phyloP scores from a whole-genome alignment of 345 rosid species.

The Hibiscus trionum region DNA sequence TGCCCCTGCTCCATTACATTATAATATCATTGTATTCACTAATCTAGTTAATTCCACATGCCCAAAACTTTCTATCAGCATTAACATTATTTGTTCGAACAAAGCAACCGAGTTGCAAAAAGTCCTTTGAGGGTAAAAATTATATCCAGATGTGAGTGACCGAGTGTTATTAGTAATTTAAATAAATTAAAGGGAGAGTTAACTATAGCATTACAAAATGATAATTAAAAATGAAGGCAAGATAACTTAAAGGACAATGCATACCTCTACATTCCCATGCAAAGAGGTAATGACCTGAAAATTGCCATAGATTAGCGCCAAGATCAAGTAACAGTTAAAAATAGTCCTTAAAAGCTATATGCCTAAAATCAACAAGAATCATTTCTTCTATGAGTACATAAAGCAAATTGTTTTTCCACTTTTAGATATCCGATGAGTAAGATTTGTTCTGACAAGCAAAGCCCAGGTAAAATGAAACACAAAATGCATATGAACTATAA shows the following conservation, averaged over 20 bases:
- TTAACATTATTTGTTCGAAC: background rate
- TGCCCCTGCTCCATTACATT: background rate
- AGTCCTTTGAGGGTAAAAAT: background rate
- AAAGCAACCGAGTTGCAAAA: background rate
- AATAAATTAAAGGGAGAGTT: background rate
- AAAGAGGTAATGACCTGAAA: conserved; percentile 61
- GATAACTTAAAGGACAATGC: background rate
- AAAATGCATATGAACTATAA: background rate
- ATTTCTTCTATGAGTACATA: background rate
- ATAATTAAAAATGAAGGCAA: background rate
- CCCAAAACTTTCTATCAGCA: background rate
- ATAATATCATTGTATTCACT: background rate
- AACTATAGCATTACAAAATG: background rate
- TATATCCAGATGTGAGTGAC: background rate
- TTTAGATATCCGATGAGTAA: background rate
- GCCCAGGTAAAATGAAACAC: background rate
- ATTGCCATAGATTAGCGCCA: background rate
- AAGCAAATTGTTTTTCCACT: background rate
- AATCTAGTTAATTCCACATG: background rate
- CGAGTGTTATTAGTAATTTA: background rate
- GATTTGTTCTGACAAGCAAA: background rate
- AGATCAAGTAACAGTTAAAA: background rate
- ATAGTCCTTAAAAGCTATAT: background rate
- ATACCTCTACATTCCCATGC: conserved; percentile 60
- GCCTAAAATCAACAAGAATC: background rate